Evolutionary conservation across 1,139 yeast species (phyloP), one percentile per base, ranked within the genome.

Genomic region (Pichia terricola): DNA sequence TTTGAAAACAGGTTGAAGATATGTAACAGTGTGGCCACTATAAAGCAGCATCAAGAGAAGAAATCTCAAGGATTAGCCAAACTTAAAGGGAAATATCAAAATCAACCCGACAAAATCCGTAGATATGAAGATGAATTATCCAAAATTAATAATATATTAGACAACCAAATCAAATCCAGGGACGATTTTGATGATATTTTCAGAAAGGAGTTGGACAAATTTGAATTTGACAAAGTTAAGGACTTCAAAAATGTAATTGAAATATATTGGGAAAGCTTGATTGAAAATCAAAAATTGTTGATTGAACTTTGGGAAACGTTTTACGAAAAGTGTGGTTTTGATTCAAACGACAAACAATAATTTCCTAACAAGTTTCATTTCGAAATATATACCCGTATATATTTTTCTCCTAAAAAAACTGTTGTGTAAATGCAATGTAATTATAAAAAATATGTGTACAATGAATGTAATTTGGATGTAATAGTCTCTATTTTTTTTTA

Each of bases 301-400:
- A 91, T 91, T 53, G 98, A 91, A 63, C 64, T 86, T 32, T 91
- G 96, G 94, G 97, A 91, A 64, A 84, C 96, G 0, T 91, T 84
- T 55, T 81, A 81, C 56, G 80, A 76, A 50, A 60, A 59, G 41
- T 63, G 66, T 45, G 55, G 58, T n/a, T 60, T 63, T 48, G 57
- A 57, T 34, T 34, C 35, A 30, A 30, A 30, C 7, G 10, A 30
- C 10, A 10, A 30, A 16, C 22, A 16, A 16, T 16, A 16, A 16
- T 16, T 16, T 16, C 22, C 22, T 16, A 16, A 16, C 22, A 16
- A 16, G 22, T 16, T 16, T 16, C 22, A 16, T 16, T 16, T 16
- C 22, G 22, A 16, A 16, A 16, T 16, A 16, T 16, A 16, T 16
- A 16, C 22, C 22, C 22, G 22, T 16, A 16, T 16, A 16, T 25